Base-by-base conservation (phyloP, 129 eudicot species). In the Tagetes patula region DNA sequence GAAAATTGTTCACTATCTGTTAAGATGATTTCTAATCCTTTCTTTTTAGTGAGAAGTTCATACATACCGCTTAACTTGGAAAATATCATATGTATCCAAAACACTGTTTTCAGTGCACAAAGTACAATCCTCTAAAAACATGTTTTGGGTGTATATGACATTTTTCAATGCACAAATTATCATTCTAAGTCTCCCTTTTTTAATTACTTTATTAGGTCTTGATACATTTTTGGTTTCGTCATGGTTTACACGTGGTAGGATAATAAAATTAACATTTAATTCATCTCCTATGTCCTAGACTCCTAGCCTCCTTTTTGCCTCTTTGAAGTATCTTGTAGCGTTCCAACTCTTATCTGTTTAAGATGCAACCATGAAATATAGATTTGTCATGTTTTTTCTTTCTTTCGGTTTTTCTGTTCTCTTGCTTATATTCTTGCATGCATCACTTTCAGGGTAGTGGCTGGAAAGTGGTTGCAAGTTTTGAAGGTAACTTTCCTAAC, bases 391-490 rank as follows among this genome's bases (percentile, higher is more conserved):
- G 39, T 31, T 54, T 5, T 20, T 54, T 5, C 6, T 54, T 14
- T 52, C 34, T 54, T 37, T 55, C 6, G 31, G 64, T 39, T 38
- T 6, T 61, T 61, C 30, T 0, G 10, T 61, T 61, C 8, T 61
- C 10, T 36, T 13, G 40, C 34, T 5, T 49, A 46, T 65, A 10
- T 61, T 33, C 39, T 5, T 70, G 55, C 43, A 52, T 78, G 14
- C 12, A 36, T 80, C 33, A 40, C 36, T 75, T 86, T 49, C 88
- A 95, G 99, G 99, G 99, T 14, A 82, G 82, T 76, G 99, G 99
- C 8, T 95, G 95, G 94, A 95, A 95, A 81, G 89, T 95, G 72
- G 99, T 95, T 82, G 95, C 96, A 27, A 86, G 97, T 88, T 91
- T 95, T 77, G 99, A 95, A 81, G 99, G 99, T 9, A 95, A 84